phyloP scores from a whole-genome alignment of 805 yeast species.

The Candida ponderosae region DNA sequence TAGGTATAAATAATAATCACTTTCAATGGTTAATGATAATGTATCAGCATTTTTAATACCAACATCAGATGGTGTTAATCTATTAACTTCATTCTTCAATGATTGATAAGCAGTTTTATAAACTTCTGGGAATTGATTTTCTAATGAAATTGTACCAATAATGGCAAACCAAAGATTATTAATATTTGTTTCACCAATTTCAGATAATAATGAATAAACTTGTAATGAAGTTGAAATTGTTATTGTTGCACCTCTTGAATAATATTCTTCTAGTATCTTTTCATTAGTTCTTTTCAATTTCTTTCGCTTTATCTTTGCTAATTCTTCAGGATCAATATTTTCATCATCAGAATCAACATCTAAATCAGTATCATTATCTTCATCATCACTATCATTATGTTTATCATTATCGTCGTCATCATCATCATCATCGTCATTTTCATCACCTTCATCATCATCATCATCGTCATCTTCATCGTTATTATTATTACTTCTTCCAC shows the following conservation, averaged over 20 bases:
- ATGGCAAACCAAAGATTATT: slow-evolving; percentile 78
- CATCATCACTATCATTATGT: slow-evolving; percentile 22
- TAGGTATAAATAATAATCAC: slow-evolving; percentile 79
- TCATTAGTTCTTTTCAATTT: slow-evolving; percentile 40
- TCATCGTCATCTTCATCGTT: slow-evolving; percentile 29
- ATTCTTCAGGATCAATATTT: slow-evolving; percentile 8
- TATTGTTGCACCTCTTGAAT: slow-evolving; percentile 74
- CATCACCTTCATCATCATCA: slow-evolving; percentile 22
- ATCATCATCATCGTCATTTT: slow-evolving; percentile 20
- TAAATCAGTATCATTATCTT: slow-evolving; percentile 18
- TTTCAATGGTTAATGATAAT: slow-evolving; percentile 53
- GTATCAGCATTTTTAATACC: slow-evolving; percentile 31
- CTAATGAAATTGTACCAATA: slow-evolving; percentile 80
- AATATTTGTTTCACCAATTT: slow-evolving; percentile 73
- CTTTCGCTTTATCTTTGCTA: slow-evolving; percentile 27
- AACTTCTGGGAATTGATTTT: slow-evolving; percentile 63
- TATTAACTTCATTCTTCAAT: slow-evolving; percentile 71
- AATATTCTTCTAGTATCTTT: slow-evolving; percentile 61
- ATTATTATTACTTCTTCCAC: slow-evolving; percentile 24
- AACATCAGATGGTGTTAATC: slow-evolving; percentile 42
- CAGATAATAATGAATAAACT: slow-evolving; percentile 69
- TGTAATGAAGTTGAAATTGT: slow-evolving; percentile 71
- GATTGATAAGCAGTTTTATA: slow-evolving; percentile 68
- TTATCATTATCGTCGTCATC: slow-evolving; percentile 23
- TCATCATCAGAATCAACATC: slow-evolving; percentile 18